Percentiles rank a stretch among this genome's conserved stretches.
Evolutionary conservation across 352 stramenopile genomes (phyloP).

Genomic region (Pythium diclinum): DNA sequence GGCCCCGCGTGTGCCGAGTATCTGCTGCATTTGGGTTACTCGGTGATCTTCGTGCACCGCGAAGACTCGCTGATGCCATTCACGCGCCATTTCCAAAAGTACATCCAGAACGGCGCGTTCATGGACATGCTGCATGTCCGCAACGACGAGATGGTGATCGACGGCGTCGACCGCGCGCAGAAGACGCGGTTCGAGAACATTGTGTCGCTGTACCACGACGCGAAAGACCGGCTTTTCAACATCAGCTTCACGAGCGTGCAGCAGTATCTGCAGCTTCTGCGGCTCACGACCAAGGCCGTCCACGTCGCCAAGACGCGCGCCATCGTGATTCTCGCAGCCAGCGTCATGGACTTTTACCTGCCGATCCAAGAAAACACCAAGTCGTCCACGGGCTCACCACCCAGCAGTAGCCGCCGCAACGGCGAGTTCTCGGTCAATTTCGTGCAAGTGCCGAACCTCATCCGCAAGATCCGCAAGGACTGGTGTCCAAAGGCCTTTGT

Average conservation of each 20-base stretch:
- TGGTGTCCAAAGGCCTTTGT: constrained; percentile 81
- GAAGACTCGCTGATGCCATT: constrained; percentile 79
- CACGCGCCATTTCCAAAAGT: constrained; percentile 81
- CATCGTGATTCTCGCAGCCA: constrained; percentile 72
- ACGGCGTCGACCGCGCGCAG: constrained; percentile 61
- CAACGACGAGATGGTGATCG: constrained; percentile 55
- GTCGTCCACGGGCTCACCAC: constrained; percentile 10
- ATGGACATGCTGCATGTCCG: constrained; percentile 76
- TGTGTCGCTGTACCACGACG: constrained; percentile 50
- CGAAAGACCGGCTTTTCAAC: constrained; percentile 68
- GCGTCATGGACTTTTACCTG: constrained; percentile 84
- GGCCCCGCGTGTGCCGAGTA: constrained; percentile 77
- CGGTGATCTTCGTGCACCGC: constrained; percentile 79
- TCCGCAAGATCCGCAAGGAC: constrained; percentile 75
- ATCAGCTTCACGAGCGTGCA: constrained; percentile 78
- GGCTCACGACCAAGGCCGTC: constrained; percentile 56
- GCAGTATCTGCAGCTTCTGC: constrained; percentile 76
- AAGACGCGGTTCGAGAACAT: constrained; percentile 70
- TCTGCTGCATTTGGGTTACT: constrained; percentile 72
- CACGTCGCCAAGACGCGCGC: constrained; percentile 53
- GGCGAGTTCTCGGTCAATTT: constrained; percentile 79
- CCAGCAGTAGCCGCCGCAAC: constrained; percentile 17
- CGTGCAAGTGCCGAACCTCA: constrained; percentile 73
- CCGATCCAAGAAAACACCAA: constrained; percentile 28
- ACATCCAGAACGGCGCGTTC: constrained; percentile 76